Evolutionary conservation across 108 stramenopile species (phyloP).

Genomic region (Nannochloropsis salina): DNA sequence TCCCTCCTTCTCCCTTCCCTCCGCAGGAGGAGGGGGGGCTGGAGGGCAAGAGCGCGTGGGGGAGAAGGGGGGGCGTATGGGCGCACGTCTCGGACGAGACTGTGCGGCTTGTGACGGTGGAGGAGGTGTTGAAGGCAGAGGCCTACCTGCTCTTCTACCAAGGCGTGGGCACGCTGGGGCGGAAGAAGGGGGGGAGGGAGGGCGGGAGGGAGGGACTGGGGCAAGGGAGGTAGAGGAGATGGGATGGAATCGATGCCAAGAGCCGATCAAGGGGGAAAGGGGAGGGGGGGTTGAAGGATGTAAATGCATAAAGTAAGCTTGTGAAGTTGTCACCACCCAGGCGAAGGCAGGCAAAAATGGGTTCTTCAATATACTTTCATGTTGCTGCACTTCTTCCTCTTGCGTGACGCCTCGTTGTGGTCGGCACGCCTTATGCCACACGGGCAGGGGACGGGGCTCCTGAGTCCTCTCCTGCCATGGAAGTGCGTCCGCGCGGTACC

Average conservation of each 20-base stretch:
- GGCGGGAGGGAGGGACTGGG: background rate
- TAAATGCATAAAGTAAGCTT: too few species aligned
- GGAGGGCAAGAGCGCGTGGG: background rate
- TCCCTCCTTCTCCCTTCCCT: background rate
- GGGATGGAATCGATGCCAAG: too few species aligned
- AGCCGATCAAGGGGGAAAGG: background rate
- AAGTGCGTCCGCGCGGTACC: too few species aligned
- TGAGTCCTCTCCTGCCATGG: too few species aligned
- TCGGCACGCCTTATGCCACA: too few species aligned
- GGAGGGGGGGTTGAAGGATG: background rate
- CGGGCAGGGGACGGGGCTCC: too few species aligned
- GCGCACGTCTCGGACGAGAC: conserved; percentile 44
- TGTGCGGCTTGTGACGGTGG: conserved; percentile 38
- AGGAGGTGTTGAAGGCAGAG: conserved; percentile 40
- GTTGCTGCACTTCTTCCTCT: too few species aligned
- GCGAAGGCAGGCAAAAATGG: too few species aligned
- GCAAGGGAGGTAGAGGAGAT: background rate
- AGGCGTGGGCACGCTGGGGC: background rate
- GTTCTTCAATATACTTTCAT: too few species aligned
- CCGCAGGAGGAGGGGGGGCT: background rate
- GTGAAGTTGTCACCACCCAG: too few species aligned
- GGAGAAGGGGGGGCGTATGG: conserved; percentile 27
- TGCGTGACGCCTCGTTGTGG: too few species aligned
- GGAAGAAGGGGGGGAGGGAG: background rate
- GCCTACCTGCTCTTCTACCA: conserved; percentile 53